Evolutionary conservation across 2,329 filamentous ascomycete species (phyloP), one percentile per base, ranked within the genome.

Genomic region (Colletotrichum melonis): DNA sequence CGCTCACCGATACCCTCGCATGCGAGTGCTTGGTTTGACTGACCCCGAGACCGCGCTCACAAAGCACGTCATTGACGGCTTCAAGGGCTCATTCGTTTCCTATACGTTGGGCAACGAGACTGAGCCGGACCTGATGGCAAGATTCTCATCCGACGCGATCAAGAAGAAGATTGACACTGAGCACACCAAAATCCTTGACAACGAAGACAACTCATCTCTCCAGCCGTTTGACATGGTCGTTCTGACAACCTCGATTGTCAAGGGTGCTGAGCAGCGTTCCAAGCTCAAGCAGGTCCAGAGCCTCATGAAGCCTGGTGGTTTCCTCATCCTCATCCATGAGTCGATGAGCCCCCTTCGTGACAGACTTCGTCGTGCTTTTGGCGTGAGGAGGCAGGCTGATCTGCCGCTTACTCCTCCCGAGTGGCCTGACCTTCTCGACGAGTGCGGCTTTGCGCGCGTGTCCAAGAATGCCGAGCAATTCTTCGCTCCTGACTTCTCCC

Each of bases 31-130:
- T 1, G 80, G 81, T 1, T 70, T 86, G 1, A 80, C 81, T 0
- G 81, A 82, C 7, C 74, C 79, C 1, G 79, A 81, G 66, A 77
- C 84, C 11, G 85, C 85, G 19, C 73, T 86, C 38, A 78, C 78
- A 0, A 76, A 78, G 54, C 76, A 80, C 30, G 69, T 85, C 5
- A 64, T 86, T 0, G 85, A 83, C 11, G 86, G 86, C 1, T 86
- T 84, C 4, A 86, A 85, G 3, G 81, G 80, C 12, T 79, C 84
- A 0, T 78, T 75, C 14, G 28, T 58, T 6, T 68, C 73, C 2
- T 83, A 83, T 69, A 79, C 76, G 1, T 80, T 77, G 52, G 82
- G 81, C 1, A 80, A 81, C 42, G 75, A 81, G 68, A 76, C 77
- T 6, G 60, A 63, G 19, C 68, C 72, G 5, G 79, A 79, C 8